These are phyloP conservation scores for Trypanosomatidae sp. DNA, from an alignment of 208 protist species.

Conservation along the genomic window DNA sequence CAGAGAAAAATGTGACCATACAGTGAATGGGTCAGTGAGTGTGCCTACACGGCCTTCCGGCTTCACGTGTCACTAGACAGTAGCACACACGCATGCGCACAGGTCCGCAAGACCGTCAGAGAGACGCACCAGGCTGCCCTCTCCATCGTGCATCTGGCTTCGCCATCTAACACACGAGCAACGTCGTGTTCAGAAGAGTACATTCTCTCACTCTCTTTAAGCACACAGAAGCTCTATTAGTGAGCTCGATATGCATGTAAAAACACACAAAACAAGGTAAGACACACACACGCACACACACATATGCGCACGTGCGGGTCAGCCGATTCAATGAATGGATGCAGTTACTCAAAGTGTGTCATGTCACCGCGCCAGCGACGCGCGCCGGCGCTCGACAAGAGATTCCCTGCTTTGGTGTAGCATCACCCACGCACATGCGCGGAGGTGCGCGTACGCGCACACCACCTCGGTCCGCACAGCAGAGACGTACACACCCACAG, in stretches of 20 bases:
- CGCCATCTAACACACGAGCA: not conserved
- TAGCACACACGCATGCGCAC: not conserved
- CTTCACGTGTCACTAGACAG: not conserved
- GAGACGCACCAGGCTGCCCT: not conserved
- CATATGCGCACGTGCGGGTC: not conserved
- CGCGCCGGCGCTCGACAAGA: conserved; percentile 36
- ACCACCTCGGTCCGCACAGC: not conserved
- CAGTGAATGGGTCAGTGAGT: not conserved
- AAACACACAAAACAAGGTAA: not conserved
- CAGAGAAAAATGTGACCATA: not conserved
- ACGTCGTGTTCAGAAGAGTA: not conserved
- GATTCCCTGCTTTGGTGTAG: conserved; percentile 42
- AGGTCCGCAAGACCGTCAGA: not conserved
- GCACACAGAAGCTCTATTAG: conserved; percentile 1
- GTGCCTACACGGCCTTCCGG: not conserved
- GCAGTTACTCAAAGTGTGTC: conserved; percentile 35
- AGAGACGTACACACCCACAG: not conserved
- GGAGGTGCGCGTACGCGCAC: not conserved
- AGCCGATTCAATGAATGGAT: conserved; percentile 22
- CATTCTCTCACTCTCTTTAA: not conserved
- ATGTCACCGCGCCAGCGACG: conserved; percentile 32
- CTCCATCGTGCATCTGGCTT: no score
- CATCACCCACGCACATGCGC: conserved; percentile 11
- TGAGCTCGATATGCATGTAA: not conserved
- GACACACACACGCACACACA: not conserved